Base-by-base conservation (phyloP, 495 filamentous ascomycete species). In the Penicillium samsonianum region DNA sequence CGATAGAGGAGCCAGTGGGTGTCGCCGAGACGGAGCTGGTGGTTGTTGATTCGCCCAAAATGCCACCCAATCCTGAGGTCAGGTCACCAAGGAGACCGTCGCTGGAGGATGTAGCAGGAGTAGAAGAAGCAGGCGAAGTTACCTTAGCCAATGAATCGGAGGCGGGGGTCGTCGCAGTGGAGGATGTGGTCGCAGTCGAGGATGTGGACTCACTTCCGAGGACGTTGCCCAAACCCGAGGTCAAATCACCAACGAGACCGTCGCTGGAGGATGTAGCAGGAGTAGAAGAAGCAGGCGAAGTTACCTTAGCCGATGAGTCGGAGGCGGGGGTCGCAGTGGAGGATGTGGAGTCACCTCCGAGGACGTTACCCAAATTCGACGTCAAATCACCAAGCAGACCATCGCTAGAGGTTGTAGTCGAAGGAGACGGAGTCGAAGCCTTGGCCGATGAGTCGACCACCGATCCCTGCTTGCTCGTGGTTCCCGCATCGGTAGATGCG, bases 401-500 rank as follows among this genome's bases (percentile, higher is more conserved):
- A n/a, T 55, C 19, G 35, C 28, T 43, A 14, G 55, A 25, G 40
- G 58, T 28, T 12, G 48, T 19, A 22, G 47, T 40, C 25, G 57
- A 41, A 25, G 45, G 10, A 17, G 62, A 19, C 7, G 50, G 19
- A 14, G 51, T 31, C 12, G 41, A 26, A 10, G 30, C 41, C 52
- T 55, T 50, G 25, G 49, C 35, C 5, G 28, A 23, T 35, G 33
- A 33, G 14, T 40, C 47, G 45, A 41, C 40, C 14, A 30, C 30
- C 17, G 40, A 14, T 14, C 49, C 42, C 31, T 55, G 38, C 22
- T 53, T 35, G 47, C 48, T 61, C 17, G 53, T 54, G 17, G 17
- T 45, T 46, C 56, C 44, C 26, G 53, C 55, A 42, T 35, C 47
- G 23, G 67, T 55, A 14, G 62, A 59, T 37, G 54, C 50, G 28